Base-by-base conservation (phyloP, 2,329 filamentous ascomycete genomes). In the Neopestalotiopsis sp. region DNA sequence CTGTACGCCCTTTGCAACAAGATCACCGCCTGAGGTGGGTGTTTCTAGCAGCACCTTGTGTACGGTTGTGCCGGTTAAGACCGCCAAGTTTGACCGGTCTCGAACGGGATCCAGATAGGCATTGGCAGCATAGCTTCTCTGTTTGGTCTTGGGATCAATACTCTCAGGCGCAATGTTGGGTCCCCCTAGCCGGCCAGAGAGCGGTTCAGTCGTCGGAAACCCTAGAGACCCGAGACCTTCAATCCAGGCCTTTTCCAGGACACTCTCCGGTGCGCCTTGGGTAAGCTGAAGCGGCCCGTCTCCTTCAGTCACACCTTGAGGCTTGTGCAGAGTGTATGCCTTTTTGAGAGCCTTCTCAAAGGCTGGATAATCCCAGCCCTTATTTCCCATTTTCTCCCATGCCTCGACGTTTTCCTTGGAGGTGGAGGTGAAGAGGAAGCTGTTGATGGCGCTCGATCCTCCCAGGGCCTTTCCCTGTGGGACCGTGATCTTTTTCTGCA, bases 301-400 rank as follows among this genome's bases (percentile, higher is more conserved):
- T 30, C 63, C 67, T n/a, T 68, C 24, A 14, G 40, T 60, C 49
- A 49, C 32, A n/a, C 32, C 62, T 9, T 58, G 56, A 20, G 56
- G 28, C 20, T 58, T 58, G 56, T 58, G 56, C 28, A 58, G 9
- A 10, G 56, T 58, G 4, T 20, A 58, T 1, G 56, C 30, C 13
- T 30, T 58, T 20, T 58, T 58, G 40, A 72, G 30, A 12, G 72
- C 70, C 49, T 70, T 34, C 4, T 64, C 60, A 56, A 72, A 71
- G 67, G 32, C 67, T 9, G 56, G 12, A 67, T 69, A 74, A 3
- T 69, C 69, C 71, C 72, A 74, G 12, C 72, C 71, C 0, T 68
- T 67, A 34, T 73, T 74, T 7, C 71, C 71, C 2, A 74, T 62
- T 2, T 10, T 61, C 9, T 45, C 64, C 71, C 72, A 73, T 9